A percentile compares a stretch with the other conserved stretches of the same genome.
Conservation (phyloP, 495 filamentous ascomycete genomes). For the Trichocladium uniseriatum region DNA sequence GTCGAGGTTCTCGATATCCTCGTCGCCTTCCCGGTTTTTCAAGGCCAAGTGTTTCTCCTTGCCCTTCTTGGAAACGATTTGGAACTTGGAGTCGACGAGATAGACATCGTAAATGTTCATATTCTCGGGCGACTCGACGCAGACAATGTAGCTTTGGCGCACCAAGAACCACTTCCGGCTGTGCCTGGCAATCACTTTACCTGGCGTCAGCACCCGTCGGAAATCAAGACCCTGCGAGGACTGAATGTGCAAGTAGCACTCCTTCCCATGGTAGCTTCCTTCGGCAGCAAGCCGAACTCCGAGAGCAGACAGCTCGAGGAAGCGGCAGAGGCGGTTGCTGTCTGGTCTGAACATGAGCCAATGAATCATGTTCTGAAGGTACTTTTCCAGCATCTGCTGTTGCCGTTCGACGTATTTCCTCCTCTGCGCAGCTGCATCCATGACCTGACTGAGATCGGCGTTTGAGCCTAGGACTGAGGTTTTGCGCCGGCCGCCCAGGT, state of each 20-base stretch:
- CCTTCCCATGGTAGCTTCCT: constrained; percentile 94
- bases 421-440: constrained; percentile 28
- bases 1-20: constrained; percentile 29
- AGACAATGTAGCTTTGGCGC: constrained; percentile 94
- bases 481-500: constrained; percentile 28
- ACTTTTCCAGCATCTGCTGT: constrained; percentile 77
- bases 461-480: constrained; percentile 23
- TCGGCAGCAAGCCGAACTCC: constrained; percentile 93
- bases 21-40: constrained; percentile 40
- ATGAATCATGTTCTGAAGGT: constrained; percentile 87
- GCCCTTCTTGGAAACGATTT: constrained; percentile 63
- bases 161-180: constrained; percentile 95
- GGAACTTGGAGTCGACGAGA: constrained; percentile 78
- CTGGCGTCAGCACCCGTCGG: constrained; percentile 66
- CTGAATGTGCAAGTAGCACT: constrained; percentile 85
- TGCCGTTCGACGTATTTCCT: constrained; percentile 53
- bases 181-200: constrained; percentile 67
- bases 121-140: constrained; percentile 93
- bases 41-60: constrained; percentile 56
- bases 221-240: constrained; percentile 88
- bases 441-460: constrained; percentile 17
- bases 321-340: constrained; percentile 92
- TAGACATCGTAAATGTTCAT: constrained; percentile 99
- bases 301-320: constrained; percentile 87
- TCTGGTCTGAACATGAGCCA: constrained; percentile 94